Conservation (phyloP, 2,329 filamentous ascomycete species). For the Penicillium paneum region DNA sequence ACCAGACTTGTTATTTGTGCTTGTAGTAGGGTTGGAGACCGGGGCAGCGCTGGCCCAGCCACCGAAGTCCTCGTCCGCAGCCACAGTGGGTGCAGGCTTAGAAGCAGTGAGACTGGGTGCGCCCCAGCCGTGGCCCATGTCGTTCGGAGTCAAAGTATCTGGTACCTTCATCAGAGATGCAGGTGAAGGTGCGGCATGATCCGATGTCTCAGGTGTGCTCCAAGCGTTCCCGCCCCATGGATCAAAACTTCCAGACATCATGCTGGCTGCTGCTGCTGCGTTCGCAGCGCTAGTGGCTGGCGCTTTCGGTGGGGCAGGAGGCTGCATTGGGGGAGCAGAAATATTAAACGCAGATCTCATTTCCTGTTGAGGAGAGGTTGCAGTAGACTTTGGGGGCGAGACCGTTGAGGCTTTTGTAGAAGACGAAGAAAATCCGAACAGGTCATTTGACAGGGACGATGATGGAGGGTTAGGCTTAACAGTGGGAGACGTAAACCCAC, state of each 20-base stretch:
- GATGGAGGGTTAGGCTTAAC: conserved; percentile 48
- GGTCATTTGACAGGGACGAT: conserved; percentile 64
- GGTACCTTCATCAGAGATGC: conserved; percentile 43
- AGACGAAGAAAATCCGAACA: conserved; percentile 70
- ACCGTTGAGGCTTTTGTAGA: conserved; percentile 41
- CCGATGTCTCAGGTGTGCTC: conserved; percentile 59
- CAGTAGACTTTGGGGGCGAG: conserved; percentile 44
- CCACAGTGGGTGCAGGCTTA: conserved; percentile 59
- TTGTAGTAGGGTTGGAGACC: conserved; percentile 41
- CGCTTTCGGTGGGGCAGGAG: conserved; percentile 41
- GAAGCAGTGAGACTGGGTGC: conserved; percentile 36
- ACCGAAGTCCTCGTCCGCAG: conserved; percentile 91
- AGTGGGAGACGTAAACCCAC: conserved; percentile 53
- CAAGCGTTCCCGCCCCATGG: conserved; percentile 88
- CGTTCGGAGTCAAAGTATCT: conserved; percentile 53
- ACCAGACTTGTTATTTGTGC: conserved; percentile 53
- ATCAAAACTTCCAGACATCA: conserved; percentile 53
- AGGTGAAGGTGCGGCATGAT: conserved; percentile 33
- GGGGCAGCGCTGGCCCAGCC: conserved; percentile 80
- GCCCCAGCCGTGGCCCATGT: conserved; percentile 66
- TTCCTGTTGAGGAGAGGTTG: conserved; percentile 38
- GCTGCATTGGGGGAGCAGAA: conserved; percentile 50
- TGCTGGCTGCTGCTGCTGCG: conserved; percentile 44
- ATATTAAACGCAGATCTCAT: conserved; percentile 78
- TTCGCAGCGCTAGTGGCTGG: conserved; percentile 44